Conservation (phyloP, 2,329 filamentous ascomycete species). For the Leptosphaerulina australis region DNA sequence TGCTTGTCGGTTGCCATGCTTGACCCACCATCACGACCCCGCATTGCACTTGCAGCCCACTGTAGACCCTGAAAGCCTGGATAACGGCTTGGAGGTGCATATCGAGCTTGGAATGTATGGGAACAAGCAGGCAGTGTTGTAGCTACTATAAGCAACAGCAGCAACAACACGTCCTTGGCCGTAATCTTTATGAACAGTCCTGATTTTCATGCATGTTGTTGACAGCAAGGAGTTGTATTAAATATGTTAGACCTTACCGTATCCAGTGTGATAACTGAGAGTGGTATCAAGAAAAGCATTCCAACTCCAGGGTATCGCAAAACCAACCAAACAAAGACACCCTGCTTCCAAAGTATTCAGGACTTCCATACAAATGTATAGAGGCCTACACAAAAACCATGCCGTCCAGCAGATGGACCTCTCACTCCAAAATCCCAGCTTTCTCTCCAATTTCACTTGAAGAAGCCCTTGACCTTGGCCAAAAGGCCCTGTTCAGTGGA, state of each 20-base stretch:
- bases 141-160: neutral
- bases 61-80: neutral
- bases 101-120: neutral
- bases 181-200: too few species aligned
- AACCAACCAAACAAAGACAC: constrained; percentile 16
- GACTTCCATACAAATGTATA: neutral
- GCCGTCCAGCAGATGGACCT: neutral
- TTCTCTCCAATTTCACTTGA: constrained; percentile 42
- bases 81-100: neutral
- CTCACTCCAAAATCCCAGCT: neutral
- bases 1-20: constrained; percentile 1
- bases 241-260: neutral
- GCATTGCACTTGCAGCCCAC: constrained; percentile 1
- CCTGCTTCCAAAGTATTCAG: constrained; percentile 2
- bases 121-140: neutral
- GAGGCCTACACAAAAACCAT: neutral
- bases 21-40: constrained; percentile 6
- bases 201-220: neutral
- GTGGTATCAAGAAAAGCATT: constrained; percentile 15
- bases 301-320: constrained; percentile 18
- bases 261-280: constrained; percentile 7
- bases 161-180: neutral
- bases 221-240: neutral
- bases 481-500: constrained; percentile 49
- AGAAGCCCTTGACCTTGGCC: constrained; percentile 61